Evolutionary conservation across 352 stramenopile genomes (phyloP), one percentile per base, ranked within the genome.

Genomic region (Globisporangium heterothallicum): DNA sequence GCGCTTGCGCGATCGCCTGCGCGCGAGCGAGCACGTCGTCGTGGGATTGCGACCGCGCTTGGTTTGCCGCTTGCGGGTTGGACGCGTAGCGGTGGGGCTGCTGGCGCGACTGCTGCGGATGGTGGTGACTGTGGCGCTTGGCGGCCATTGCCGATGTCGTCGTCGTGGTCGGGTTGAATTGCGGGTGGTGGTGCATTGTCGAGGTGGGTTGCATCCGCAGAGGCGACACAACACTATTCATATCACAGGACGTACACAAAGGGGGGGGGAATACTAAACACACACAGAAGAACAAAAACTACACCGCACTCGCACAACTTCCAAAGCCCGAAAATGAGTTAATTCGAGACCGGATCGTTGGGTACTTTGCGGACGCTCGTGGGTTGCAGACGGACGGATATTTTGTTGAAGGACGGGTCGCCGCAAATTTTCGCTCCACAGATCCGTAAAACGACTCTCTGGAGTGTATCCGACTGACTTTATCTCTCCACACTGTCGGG

Each of bases 11-110:
- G 49, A 72, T 63, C 29, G 60, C 59, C 14, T 68, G 59, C 8
- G 63, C 63, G 14, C 55, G 61, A 10, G 52, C 53, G 13, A 63
- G 32, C 13, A 67, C 52, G 40, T 74, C 66, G 19, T 68, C 42
- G 42, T 53, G 25, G 16, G 27, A 30, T 41, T 40, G 44, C 19
- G 25, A 21, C 14, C 26, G 30, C 12, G 16, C 3, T 38, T 3
- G 2, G n/a, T 18, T 38, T 25, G 35, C 22, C 9, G n/a, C 16
- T 27, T 49, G 42, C 26, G 47, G 22, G 19, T 51, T 44, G 16
- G 54, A 32, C 24, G 29, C 18, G 46, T 61, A 32, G 22, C 54
- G 54, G 22, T 44, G 22, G 32, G n/a, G n/a, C 32, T n/a, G n/a
- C n/a, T 38, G 32, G 6, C 12, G 32, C 32, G 14, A 16, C 32